These are phyloP conservation scores for Pythium angustatum DNA, from an alignment of 352 stramenopile genomes.

Conservation along the genomic window DNA sequence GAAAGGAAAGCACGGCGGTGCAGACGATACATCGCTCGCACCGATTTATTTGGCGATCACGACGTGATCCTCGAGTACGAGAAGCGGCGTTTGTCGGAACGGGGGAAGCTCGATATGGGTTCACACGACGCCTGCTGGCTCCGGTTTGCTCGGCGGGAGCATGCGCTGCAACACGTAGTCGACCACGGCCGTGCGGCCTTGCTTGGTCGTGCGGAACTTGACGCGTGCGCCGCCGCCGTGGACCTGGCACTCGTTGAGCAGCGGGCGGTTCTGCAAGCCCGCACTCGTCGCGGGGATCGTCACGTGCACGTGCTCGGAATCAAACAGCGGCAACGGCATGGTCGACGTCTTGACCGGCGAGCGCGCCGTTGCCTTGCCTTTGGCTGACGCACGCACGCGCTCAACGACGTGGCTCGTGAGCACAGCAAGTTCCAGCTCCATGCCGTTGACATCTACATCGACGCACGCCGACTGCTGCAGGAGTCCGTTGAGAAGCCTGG, in stretches of 20 bases:
- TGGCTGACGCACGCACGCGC: slow-evolving; percentile 18
- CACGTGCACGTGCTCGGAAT: slow-evolving; percentile 48
- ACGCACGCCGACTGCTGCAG: slow-evolving; percentile 53
- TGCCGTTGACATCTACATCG: slow-evolving; percentile 43
- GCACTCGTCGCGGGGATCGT: slow-evolving; percentile 30
- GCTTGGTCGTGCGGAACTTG: slow-evolving; percentile 57
- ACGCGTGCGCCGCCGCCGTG: slow-evolving; percentile 42
- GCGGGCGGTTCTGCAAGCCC: slow-evolving; percentile 48
- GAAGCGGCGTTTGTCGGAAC: too few relatives aligned
- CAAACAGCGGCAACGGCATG: slow-evolving; percentile 28
- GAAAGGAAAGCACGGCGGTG: slow-evolving; percentile 10
- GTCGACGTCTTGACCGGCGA: too few relatives aligned
- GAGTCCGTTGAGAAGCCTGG: slow-evolving; percentile 57
- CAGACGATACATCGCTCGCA: not conserved
- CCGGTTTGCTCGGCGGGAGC: not conserved
- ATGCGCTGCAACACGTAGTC: slow-evolving; percentile 42
- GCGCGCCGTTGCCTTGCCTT: not conserved
- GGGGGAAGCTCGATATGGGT: too few relatives aligned
- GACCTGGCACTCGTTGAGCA: slow-evolving; percentile 57
- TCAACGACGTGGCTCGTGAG: slow-evolving; percentile 55
- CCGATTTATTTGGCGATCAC: slow-evolving; percentile 62
- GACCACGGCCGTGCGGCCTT: slow-evolving; percentile 56
- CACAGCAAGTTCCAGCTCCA: slow-evolving; percentile 51
- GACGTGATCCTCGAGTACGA: too few relatives aligned
- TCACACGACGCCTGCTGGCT: not conserved